Evolutionary conservation across 495 filamentous ascomycete genomes (phyloP).

Genomic region (Cercophora newfieldiana): DNA sequence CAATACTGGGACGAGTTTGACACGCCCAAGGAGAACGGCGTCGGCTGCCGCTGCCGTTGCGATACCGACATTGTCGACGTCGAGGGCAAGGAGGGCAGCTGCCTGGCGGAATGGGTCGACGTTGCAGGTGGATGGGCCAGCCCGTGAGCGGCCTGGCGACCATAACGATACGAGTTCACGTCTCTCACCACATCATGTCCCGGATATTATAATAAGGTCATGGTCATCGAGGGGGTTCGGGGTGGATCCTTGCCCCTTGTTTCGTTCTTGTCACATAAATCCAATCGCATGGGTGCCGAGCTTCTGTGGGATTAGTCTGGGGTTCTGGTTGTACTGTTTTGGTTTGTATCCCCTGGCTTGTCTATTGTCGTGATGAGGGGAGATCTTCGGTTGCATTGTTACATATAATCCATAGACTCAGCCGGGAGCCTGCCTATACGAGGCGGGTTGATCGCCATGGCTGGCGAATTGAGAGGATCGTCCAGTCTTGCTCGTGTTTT

Average conservation of each 20-base stretch:
- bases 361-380: not conserved
- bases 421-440: not conserved
- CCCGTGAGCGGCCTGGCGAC: slow-evolving; percentile 35
- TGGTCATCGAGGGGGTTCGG: not conserved
- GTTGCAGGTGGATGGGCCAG: slow-evolving; percentile 92
- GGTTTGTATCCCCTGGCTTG: slow-evolving; percentile 1
- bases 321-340: not conserved
- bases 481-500: not conserved
- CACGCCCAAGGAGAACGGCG: slow-evolving; percentile 88
- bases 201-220: slow-evolving; percentile 1
- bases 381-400: slow-evolving; percentile 1
- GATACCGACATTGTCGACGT: slow-evolving; percentile 99
- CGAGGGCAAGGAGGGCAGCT: slow-evolving; percentile 94
- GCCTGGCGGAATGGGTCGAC: slow-evolving; percentile 94
- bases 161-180: slow-evolving; percentile 11
- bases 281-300: slow-evolving; percentile 14
- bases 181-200: slow-evolving; percentile 5
- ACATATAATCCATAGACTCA: slow-evolving; percentile 14
- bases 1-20: slow-evolving; percentile 94
- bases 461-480: slow-evolving; percentile 3
- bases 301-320: slow-evolving; percentile 2
- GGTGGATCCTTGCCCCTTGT: slow-evolving; percentile 3
- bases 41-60: slow-evolving; percentile 94
- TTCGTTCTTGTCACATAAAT: slow-evolving; percentile 16
- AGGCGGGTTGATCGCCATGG: not conserved